phyloP scores from a whole-genome alignment of 768 basidiomycete species.

The Serendipita sp. region DNA sequence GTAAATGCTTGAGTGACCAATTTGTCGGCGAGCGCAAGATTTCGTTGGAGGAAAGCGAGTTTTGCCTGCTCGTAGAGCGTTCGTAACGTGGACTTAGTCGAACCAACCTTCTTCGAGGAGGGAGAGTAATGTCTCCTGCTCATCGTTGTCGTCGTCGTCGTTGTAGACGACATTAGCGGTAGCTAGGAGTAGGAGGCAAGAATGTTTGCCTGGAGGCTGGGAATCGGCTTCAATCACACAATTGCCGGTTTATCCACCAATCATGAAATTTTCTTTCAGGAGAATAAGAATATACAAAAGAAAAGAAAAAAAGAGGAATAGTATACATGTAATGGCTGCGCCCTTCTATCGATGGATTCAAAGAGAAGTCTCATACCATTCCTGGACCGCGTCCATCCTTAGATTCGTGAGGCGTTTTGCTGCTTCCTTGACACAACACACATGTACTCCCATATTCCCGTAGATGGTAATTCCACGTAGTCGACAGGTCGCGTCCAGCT shows the following conservation, averaged over 20 bases:
- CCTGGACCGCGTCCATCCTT: not conserved
- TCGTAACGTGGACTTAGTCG: conserved; percentile 32
- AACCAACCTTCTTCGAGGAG: not conserved
- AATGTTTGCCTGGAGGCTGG: not conserved
- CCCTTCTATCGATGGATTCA: too few species aligned
- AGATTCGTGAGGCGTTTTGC: not conserved
- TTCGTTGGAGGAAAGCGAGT: conserved; percentile 61
- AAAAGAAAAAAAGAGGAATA: too few species aligned
- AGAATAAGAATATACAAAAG: too few species aligned
- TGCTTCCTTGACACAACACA: not conserved
- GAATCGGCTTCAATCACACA: not conserved
- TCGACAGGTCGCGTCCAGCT: not conserved
- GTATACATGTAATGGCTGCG: too few species aligned
- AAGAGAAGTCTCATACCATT: not conserved
- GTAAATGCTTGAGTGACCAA: conserved; percentile 55
- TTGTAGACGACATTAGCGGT: not conserved
- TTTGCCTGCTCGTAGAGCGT: conserved; percentile 65
- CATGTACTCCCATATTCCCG: not conserved
- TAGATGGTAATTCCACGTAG: not conserved
- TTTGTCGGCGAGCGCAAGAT: conserved; percentile 47
- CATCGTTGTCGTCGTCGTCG: not conserved
- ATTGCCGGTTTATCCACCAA: too few species aligned
- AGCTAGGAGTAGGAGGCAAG: not conserved
- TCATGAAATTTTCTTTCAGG: too few species aligned
- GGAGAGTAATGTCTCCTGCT: not conserved